These are phyloP conservation scores for Pichia sp. DNA, from an alignment of 1,139 yeast genomes.

Conservation along the genomic window DNA sequence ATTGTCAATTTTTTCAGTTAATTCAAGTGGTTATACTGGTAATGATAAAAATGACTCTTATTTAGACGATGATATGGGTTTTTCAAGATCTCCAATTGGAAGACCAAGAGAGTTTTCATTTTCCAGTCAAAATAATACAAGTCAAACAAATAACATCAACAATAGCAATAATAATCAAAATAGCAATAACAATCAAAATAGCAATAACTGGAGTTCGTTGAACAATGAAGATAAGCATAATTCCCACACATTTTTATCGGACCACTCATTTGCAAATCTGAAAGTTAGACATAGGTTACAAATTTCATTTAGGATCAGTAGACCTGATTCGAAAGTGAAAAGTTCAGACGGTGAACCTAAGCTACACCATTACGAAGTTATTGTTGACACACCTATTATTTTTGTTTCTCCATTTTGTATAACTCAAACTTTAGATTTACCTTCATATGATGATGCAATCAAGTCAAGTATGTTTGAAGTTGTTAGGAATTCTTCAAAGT, in stretches of 20 bases:
- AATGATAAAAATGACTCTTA: slow-evolving; percentile 14
- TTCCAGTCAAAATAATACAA: slow-evolving; percentile 7
- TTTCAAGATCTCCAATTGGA: slow-evolving; percentile 13
- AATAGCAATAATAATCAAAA: neutral
- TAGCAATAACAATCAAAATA: neutral
- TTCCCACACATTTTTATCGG: slow-evolving; percentile 49
- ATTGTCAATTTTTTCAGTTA: slow-evolving; percentile 24
- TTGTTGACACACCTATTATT: slow-evolving; percentile 78
- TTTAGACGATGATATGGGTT: slow-evolving; percentile 6
- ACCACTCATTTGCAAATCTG: slow-evolving; percentile 59
- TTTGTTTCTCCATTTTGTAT: slow-evolving; percentile 68
- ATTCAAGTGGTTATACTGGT: slow-evolving; percentile 11
- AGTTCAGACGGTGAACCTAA: slow-evolving; percentile 49
- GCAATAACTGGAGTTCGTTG: neutral
- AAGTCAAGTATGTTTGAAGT: slow-evolving; percentile 17
- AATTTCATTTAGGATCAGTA: slow-evolving; percentile 70
- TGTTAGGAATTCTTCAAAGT: slow-evolving; percentile 8
- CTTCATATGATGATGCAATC: slow-evolving; percentile 45
- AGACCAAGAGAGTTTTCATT: slow-evolving; percentile 16
- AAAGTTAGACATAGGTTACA: slow-evolving; percentile 72
- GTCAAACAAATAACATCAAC: neutral
- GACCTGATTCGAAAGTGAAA: slow-evolving; percentile 29
- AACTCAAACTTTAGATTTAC: slow-evolving; percentile 62
- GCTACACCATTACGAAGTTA: slow-evolving; percentile 81
- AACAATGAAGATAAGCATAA: slow-evolving; percentile 1